Evolutionary conservation across 371 early-diverging fungal genomes (phyloP).

Genomic region (Mortierella sp.): DNA sequence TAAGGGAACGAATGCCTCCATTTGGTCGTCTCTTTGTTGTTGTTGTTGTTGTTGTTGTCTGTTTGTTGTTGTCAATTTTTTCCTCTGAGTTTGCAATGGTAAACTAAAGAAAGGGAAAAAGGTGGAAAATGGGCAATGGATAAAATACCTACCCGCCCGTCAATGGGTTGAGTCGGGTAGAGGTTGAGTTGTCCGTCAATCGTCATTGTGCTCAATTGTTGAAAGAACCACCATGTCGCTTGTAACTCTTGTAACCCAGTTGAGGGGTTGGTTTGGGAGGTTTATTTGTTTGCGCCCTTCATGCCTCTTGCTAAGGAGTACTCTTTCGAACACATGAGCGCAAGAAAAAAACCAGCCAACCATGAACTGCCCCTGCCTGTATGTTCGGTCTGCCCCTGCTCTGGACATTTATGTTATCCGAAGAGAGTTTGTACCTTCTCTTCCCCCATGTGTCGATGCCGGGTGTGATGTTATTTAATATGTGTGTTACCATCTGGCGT

Average conservation of each 20-base stretch:
- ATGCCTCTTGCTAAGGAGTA: neutral
- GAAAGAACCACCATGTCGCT: neutral
- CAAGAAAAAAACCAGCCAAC: neutral
- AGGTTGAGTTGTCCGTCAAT: neutral
- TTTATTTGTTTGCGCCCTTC: neutral
- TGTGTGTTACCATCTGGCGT: conserved; percentile 2
- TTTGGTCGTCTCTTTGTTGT: neutral
- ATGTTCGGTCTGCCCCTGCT: neutral
- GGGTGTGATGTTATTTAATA: neutral
- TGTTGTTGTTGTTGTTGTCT: neutral
- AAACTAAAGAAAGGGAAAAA: neutral
- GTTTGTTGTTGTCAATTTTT: neutral
- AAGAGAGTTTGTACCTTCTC: neutral
- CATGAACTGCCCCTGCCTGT: neutral
- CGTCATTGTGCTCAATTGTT: conserved; percentile 9
- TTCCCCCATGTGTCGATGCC: conserved; percentile 9
- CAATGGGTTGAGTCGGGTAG: neutral
- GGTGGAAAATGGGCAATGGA: neutral
- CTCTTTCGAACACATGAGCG: neutral
- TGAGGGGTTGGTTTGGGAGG: neutral
- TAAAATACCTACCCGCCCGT: neutral
- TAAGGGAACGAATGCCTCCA: neutral
- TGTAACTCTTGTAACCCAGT: neutral
- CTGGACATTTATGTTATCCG: conserved; percentile 1
- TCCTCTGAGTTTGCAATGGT: neutral